A percentile compares a stretch with the other conserved stretches of the same genome.
Evolutionary conservation across 1,139 yeast species (phyloP).

Genomic region (Arxiozyma heterogenica): DNA sequence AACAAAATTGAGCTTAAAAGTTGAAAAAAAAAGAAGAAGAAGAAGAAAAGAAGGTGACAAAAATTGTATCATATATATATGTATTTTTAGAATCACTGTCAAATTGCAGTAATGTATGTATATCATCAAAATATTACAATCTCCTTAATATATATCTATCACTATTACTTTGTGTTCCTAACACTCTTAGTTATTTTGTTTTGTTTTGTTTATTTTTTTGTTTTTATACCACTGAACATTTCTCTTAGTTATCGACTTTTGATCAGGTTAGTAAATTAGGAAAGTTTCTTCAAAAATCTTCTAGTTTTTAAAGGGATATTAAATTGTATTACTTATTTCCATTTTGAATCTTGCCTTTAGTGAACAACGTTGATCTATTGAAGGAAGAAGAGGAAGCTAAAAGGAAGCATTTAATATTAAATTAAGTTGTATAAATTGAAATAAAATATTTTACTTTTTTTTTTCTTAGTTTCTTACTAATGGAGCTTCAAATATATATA

Average conservation of each 20-base stretch:
- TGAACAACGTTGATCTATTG: not conserved
- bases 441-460: not conserved
- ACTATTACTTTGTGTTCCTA: too few relatives aligned
- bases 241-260: not conserved
- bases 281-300: slow-evolving; percentile 2
- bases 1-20: too few relatives aligned
- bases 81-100: too few relatives aligned
- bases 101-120: too few relatives aligned
- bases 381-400: not conserved
- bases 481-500: too few relatives aligned
- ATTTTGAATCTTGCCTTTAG: not conserved
- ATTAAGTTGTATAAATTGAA: not conserved
- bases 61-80: too few relatives aligned
- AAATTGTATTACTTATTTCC: not conserved
- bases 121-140: too few relatives aligned
- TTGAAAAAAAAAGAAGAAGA: too few relatives aligned
- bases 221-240: not conserved
- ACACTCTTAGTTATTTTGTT: not conserved
- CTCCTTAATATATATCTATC: too few relatives aligned
- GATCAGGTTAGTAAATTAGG: not conserved
- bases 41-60: too few relatives aligned
- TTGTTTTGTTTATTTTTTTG: not conserved
- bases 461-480: not conserved
- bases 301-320: not conserved
- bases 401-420: not conserved